phyloP scores from a whole-genome alignment of 1,284 basidiomycete species.

The Ganoderma multipileum region DNA sequence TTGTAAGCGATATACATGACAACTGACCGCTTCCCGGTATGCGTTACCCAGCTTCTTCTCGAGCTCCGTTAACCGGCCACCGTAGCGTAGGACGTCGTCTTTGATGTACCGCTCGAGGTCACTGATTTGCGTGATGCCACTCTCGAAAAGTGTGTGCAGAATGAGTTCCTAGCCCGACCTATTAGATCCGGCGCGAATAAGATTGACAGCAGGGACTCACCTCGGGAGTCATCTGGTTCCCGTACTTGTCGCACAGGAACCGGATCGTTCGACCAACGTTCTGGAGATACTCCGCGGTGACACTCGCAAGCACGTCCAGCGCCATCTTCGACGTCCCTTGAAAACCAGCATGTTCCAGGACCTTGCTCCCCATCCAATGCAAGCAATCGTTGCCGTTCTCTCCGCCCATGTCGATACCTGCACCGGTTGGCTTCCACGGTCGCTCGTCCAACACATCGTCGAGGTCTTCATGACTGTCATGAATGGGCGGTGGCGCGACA shows the following conservation, averaged over 20 bases:
- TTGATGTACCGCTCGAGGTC: slow-evolving; percentile 88
- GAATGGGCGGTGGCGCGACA: slow-evolving; percentile 29
- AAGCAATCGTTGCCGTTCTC: slow-evolving; percentile 65
- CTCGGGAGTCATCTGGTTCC: slow-evolving; percentile 81
- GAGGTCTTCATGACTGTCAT: slow-evolving; percentile 45
- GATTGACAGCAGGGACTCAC: slow-evolving; percentile 47
- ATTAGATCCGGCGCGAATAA: background rate
- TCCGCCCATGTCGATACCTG: slow-evolving; percentile 54
- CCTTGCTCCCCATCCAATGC: slow-evolving; percentile 73
- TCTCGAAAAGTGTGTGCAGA: slow-evolving; percentile 88
- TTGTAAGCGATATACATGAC: background rate
- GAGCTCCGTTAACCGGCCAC: slow-evolving; percentile 76
- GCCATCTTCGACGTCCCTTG: slow-evolving; percentile 80
- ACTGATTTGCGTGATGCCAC: slow-evolving; percentile 77
- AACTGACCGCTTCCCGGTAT: slow-evolving; percentile 79
- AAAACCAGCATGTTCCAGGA: slow-evolving; percentile 89
- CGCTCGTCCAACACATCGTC: slow-evolving; percentile 57
- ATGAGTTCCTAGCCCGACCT: slow-evolving; percentile 80
- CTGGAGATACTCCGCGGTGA: slow-evolving; percentile 82
- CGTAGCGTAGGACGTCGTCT: slow-evolving; percentile 89
- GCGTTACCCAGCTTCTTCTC: slow-evolving; percentile 87
- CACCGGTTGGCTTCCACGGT: slow-evolving; percentile 54
- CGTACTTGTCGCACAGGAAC: slow-evolving; percentile 84
- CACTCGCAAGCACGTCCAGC: slow-evolving; percentile 82
- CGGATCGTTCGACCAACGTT: slow-evolving; percentile 90